A percentile compares a stretch with the other conserved stretches of the same genome.
Evolutionary conservation across 495 filamentous ascomycete species (phyloP).

Genomic region (Aspergillus baeticus): DNA sequence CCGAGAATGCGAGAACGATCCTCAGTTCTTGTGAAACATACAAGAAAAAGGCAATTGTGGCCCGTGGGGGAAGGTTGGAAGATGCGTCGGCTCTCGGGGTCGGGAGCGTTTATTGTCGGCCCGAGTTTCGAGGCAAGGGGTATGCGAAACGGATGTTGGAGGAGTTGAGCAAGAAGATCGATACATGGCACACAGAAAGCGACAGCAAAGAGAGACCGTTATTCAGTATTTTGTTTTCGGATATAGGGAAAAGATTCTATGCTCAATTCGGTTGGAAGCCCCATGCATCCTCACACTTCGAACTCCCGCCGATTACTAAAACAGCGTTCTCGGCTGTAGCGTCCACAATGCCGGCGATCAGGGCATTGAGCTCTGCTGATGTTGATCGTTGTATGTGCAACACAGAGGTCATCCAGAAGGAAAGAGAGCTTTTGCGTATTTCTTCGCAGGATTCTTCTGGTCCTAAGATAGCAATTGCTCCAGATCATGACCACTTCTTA

Average conservation of each 20-base stretch:
- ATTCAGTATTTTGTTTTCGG: constrained; percentile 83
- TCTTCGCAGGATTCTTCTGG: constrained; percentile 32
- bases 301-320: constrained; percentile 49
- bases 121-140: constrained; percentile 67
- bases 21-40: constrained; percentile 83
- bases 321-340: constrained; percentile 16
- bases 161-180: constrained; percentile 50
- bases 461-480: constrained; percentile 63
- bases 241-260: constrained; percentile 95
- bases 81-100: constrained; percentile 77
- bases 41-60: constrained; percentile 67
- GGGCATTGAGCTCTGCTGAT: constrained; percentile 26
- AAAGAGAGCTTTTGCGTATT: constrained; percentile 31
- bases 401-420: constrained; percentile 28
- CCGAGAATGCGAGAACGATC: constrained; percentile 56
- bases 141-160: constrained; percentile 75
- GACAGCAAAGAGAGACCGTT: constrained; percentile 36
- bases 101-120: constrained; percentile 81
- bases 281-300: constrained; percentile 68
- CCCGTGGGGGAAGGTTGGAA: constrained; percentile 46
- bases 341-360: constrained; percentile 17
- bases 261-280: constrained; percentile 76
- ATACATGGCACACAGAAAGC: constrained; percentile 50
- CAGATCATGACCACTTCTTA: constrained; percentile 66
- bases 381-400: constrained; percentile 38